A percentile compares a stretch with the other conserved stretches of the same genome.
These are phyloP conservation scores for Fusarium agapanthi DNA, from an alignment of 2,329 filamentous ascomycete species.

Conservation along the genomic window DNA sequence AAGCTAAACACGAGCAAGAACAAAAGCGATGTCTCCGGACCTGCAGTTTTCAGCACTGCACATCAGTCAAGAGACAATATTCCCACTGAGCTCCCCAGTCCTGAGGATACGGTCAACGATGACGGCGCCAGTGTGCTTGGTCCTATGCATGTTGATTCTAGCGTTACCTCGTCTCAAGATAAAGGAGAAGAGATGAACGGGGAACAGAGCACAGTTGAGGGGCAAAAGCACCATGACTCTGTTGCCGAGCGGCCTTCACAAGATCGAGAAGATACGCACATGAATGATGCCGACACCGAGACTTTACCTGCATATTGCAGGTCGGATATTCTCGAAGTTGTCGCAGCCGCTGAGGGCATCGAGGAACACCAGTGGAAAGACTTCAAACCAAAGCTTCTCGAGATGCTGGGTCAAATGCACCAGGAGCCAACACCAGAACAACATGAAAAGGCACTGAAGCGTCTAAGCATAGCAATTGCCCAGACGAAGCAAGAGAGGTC, in stretches of 20 bases:
- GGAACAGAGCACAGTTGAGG: neutral
- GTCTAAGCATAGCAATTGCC: slow-evolving; percentile 4
- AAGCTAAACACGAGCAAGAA: neutral
- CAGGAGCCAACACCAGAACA: slow-evolving; percentile 4
- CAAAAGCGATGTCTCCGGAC: neutral
- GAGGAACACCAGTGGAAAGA: neutral
- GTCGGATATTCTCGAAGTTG: slow-evolving; percentile 6
- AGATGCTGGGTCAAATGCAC: slow-evolving; percentile 12
- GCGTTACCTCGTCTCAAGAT: neutral
- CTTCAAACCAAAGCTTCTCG: slow-evolving; percentile 15
- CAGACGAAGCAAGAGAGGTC: slow-evolving; percentile 14
- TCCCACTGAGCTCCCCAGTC: neutral
- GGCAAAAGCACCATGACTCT: neutral
- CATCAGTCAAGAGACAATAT: neutral
- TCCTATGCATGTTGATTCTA: slow-evolving; percentile 1
- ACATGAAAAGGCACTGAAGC: slow-evolving; percentile 2
- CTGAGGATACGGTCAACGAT: neutral
- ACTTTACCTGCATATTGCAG: neutral
- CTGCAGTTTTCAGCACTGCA: neutral
- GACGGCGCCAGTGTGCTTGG: neutral
- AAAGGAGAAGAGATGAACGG: neutral
- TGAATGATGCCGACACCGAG: neutral
- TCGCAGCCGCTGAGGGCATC: neutral
- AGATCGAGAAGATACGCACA: neutral
- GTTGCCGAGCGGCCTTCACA: neutral